Evolutionary conservation across 169 alveolate species (phyloP), one percentile per base, ranked within the genome.

Genomic region (Plasmodium knowlesi): DNA sequence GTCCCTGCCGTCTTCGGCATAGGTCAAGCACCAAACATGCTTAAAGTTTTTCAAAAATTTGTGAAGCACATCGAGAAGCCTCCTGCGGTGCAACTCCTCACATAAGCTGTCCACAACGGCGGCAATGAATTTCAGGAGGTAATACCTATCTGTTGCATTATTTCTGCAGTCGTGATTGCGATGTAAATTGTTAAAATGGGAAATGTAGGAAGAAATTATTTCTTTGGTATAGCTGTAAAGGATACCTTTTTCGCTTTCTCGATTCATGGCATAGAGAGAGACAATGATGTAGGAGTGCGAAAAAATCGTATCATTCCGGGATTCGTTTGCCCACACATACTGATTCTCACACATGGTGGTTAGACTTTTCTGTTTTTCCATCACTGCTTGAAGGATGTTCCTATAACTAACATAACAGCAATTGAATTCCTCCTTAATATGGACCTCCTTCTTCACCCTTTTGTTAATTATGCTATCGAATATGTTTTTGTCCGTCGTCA

Each of bases 391-490:
- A 61, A 25, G 50, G 70, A 88, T 88, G 67, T 54, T 72, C 71
- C 46, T 76, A 34, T 67, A 88, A 57, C 86, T 57, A 30, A 61
- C 2, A 34, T 88, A 88, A 22, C 94, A 88, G 70, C 89, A 78
- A 43, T 39, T 79, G 16, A 46, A 22, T 85, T 85, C 84, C 71
- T 85, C 82, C 73, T 34, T 43, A 19, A 72, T 22, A 6, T 85
- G 61, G 22, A 25, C 43, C 71, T 88, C 89, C 43, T 37, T 79
- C 53, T 88, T 88, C 46, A 88, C 50, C 71, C 46, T 88, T 41
- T 19, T 78, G 71, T 88, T 88, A 76, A 88, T 78, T 41, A 88
- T 88, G 16, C 94, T 88, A 53, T 88, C 94, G 72, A 78, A 88
- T 30, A 88, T 88, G 72, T 88, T 88, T n/a, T 30, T 76, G 39